Base-by-base conservation (phyloP, 129 eudicot species). In the Glebionis coronaria region DNA sequence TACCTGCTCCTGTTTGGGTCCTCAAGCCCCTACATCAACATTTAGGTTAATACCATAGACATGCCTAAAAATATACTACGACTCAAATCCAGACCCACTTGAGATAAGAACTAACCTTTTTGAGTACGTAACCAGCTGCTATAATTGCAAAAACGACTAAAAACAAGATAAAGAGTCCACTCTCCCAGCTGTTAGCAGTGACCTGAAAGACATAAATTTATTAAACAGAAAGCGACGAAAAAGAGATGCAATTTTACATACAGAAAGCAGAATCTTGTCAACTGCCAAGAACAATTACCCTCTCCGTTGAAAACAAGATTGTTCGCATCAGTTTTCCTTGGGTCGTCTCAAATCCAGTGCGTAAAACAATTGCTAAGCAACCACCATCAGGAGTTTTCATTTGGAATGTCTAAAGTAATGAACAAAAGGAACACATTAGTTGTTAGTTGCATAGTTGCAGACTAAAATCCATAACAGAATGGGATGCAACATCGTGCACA, bases 171-270 rank as follows among this genome's bases (percentile, higher is more conserved):
- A 93, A 93, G 19, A 93, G 78, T 14, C 97, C 98, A 67, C 95
- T 86, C 71, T 93, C 98, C 98, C 98, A 86, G 84, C 97, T 93
- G 76, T 93, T 93, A 25, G 98, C 97, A 61, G 98, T 89, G 58
- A 93, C 98, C 98, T 92, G 57, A 60, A 65, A 20, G 13, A 69
- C 16, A 44, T 23, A 74, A n/a, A 66, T 62, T 55, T 44, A 21
- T 63, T 51, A 58, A 35, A 20, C 0, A 68, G 2, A 35, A 0
- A 9, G 42, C 45, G 9, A 38, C 5, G 46, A 44, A 9, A 44
- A 42, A 16, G 15, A 12, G 2, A 5, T 19, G 13, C 3, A 58
- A 28, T 9, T 12, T 0, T 9, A 23, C 8, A 73, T 16, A 42
- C 12, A 68, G 21, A 46, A 14, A 14, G 38, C 12, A 16, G 21